phyloP scores from a whole-genome alignment of 805 yeast genomes.

The Teunomyces atbi region DNA sequence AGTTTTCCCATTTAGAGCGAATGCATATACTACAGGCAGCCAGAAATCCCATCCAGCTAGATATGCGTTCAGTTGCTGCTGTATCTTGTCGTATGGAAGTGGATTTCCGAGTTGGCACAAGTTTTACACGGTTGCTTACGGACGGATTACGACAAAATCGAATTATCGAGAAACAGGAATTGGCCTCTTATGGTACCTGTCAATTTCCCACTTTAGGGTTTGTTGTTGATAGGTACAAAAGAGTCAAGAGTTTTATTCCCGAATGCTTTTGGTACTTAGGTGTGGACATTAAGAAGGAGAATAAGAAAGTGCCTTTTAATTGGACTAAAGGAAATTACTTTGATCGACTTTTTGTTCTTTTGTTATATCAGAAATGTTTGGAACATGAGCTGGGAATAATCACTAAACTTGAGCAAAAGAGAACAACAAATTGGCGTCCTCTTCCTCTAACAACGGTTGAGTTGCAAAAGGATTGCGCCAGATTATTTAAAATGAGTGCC shows the following conservation, averaged over 20 bases:
- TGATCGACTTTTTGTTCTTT: constrained; percentile 63
- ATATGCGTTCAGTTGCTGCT: constrained; percentile 72
- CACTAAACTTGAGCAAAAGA: constrained; percentile 50
- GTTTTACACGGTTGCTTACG: constrained; percentile 81
- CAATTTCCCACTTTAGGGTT: constrained; percentile 97
- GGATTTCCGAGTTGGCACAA: constrained; percentile 84
- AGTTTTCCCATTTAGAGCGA: constrained; percentile 83
- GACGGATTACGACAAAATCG: constrained; percentile 40
- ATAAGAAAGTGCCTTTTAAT: constrained; percentile 40
- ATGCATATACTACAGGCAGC: constrained; percentile 77
- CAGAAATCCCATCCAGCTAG: constrained; percentile 57
- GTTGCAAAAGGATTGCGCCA: constrained; percentile 81
- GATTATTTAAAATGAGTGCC: constrained; percentile 72
- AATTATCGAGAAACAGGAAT: constrained; percentile 33
- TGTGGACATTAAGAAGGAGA: constrained; percentile 47
- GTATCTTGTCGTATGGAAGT: constrained; percentile 84
- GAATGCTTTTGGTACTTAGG: constrained; percentile 81
- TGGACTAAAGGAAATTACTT: constrained; percentile 77
- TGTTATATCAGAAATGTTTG: constrained; percentile 69
- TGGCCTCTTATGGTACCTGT: constrained; percentile 84
- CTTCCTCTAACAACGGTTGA: constrained; percentile 93
- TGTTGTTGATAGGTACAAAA: constrained; percentile 84
- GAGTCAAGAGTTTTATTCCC: constrained; percentile 67
- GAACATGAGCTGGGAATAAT: constrained; percentile 51
- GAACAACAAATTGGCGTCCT: constrained; percentile 78